These are phyloP conservation scores for Diaporthe vexans DNA, from an alignment of 2,329 filamentous ascomycete genomes.

Conservation along the genomic window DNA sequence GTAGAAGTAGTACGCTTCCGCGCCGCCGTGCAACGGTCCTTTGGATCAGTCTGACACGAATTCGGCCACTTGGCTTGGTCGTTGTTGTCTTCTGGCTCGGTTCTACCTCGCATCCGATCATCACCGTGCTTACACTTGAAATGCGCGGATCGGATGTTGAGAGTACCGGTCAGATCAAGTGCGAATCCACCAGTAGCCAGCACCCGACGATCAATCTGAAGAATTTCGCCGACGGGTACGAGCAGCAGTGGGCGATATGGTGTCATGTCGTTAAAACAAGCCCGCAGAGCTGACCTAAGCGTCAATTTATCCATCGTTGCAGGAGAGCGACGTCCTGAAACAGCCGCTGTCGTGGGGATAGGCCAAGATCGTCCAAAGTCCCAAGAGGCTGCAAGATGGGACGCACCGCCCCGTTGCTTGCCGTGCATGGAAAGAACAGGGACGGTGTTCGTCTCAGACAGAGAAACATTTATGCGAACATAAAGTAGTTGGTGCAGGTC, in stretches of 20 bases:
- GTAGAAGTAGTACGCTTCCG: not conserved
- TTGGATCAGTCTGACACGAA: not conserved
- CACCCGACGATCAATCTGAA: not conserved
- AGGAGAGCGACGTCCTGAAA: conserved; percentile 29
- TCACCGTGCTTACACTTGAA: not conserved
- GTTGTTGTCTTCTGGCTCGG: not conserved
- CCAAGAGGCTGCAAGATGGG: conserved; percentile 11
- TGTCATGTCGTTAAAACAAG: conserved; percentile 29
- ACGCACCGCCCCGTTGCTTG: conserved; percentile 14
- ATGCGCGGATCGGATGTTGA: not conserved
- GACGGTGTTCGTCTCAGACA: conserved; percentile 39
- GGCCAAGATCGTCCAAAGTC: conserved; percentile 24
- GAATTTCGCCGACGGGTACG: not conserved
- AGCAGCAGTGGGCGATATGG: not conserved
- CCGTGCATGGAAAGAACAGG: conserved; percentile 10
- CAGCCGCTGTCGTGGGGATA: conserved; percentile 27
- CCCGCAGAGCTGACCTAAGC: conserved; percentile 31
- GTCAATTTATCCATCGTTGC: not conserved
- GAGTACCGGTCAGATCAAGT: not conserved
- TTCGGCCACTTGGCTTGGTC: conserved; percentile 15
- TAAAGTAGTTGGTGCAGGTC: not conserved
- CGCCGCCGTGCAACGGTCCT: not conserved
- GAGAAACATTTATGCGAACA: conserved; percentile 20
- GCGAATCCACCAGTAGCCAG: not conserved
- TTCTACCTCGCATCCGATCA: not conserved